Evolutionary conservation across 2,329 filamentous ascomycete species (phyloP), one percentile per base, ranked within the genome.

Genomic region (Beauveria asiatica): DNA sequence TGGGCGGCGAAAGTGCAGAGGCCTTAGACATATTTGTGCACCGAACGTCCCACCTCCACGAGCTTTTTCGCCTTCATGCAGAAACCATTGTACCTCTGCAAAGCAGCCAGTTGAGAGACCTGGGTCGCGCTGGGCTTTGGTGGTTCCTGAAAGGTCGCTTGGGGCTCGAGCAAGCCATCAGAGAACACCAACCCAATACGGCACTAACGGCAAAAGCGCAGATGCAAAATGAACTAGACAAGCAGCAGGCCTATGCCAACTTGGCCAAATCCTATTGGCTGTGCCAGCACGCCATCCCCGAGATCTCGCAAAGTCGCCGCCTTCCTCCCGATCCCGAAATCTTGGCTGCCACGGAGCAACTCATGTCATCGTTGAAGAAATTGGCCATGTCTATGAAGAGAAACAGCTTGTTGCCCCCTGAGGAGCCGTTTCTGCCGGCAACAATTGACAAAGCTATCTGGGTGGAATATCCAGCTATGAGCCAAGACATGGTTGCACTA

Each of bases 221-320:
- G 65, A 76, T 80, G 69, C 75, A 80, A 66, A 80, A 78, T 64
- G 77, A 83, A 64, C 76, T 81, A 64, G 72, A 83, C 63, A 78
- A 81, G 65, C 86, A 89, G 61, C 92, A 96, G 73, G 87, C 90
- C 1, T 92, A 95, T 67, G 82, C 93, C 1, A 90, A 96, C 71
- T 77, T 97, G 55, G 87, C 90, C 25, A 97, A 96, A 71, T 81
- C 86, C 0, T 88, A 90, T 71, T 97, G 92, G 92, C 83, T 96
- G n/a, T 80, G 75, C 25, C 79, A 83, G 55, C 74, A 81, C 55
- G 74, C 79, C 1, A 72, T 84, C 7, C 78, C 80, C 1, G 80
- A 83, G 60, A 71, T 82, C 4, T 69, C 75, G 8, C 73, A 74
- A 33, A 72, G 73, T 23, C 79, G 76, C 50, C 76, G 72, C 9